A percentile compares a stretch with the other conserved stretches of the same genome.
phyloP scores from a whole-genome alignment of 1,284 basidiomycete genomes.

The Cystobasidium pallidum region DNA sequence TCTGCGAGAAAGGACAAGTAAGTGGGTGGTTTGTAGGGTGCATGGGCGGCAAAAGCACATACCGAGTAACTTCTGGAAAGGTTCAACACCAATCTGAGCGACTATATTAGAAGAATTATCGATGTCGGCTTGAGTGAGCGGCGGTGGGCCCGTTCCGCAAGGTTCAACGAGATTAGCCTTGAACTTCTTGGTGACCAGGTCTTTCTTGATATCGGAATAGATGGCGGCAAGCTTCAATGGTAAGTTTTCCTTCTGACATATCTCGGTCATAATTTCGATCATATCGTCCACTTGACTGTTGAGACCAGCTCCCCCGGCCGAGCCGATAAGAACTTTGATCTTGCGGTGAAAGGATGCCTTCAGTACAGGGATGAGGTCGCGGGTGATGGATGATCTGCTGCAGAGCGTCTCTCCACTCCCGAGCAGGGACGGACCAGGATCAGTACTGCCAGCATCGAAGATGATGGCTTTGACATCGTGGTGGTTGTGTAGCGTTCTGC shows the following conservation, averaged over 20 bases:
- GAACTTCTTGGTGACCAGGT: slow-evolving; percentile 3
- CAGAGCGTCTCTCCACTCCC: slow-evolving; percentile 17
- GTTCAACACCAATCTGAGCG: slow-evolving; percentile 26
- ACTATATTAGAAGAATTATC: slow-evolving; percentile 17
- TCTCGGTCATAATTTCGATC: slow-evolving; percentile 24
- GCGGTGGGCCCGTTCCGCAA: slow-evolving; percentile 21
- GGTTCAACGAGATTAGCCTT: slow-evolving; percentile 18
- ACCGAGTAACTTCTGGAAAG: slow-evolving; percentile 24
- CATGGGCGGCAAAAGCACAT: not conserved
- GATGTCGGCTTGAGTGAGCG: slow-evolving; percentile 19
- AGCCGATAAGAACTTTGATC: slow-evolving; percentile 31
- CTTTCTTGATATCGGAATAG: slow-evolving; percentile 21
- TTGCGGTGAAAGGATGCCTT: slow-evolving; percentile 15
- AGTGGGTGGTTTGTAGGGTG: not conserved
- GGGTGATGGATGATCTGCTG: slow-evolving; percentile 24
- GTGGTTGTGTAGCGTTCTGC: no score
- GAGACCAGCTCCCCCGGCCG: slow-evolving; percentile 21
- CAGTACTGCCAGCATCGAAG: slow-evolving; percentile 24
- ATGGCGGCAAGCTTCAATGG: slow-evolving; percentile 20
- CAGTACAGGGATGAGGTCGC: slow-evolving; percentile 16
- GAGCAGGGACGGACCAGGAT: slow-evolving; percentile 27
- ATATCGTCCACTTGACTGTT: slow-evolving; percentile 32
- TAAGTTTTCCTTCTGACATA: slow-evolving; percentile 15
- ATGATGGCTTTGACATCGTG: slow-evolving; percentile 36
- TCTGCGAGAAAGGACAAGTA: not conserved